Base-by-base conservation (phyloP, 2,329 filamentous ascomycete species). In the Epichloe scottii region DNA sequence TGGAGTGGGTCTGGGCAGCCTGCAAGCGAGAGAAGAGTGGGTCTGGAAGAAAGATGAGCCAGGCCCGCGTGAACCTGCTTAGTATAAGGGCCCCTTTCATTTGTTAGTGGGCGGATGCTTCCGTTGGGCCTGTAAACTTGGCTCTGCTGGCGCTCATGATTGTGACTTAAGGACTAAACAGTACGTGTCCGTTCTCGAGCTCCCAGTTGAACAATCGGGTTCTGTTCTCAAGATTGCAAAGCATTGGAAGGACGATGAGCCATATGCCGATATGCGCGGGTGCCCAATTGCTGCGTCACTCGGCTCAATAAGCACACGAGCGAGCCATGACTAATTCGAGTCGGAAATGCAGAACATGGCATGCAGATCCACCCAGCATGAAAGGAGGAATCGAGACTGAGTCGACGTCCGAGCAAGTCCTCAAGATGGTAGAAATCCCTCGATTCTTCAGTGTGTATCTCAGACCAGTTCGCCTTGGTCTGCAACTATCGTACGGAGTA, bases 31-130 rank as follows among this genome's bases (percentile, higher is more conserved):
- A 50, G 52, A 38, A 42, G 1, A 33, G 23, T 15, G 50, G 55
- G 50, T 15, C 30, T 57, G 64, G 64, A 65, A 57, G 35, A 66
- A 62, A 30, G 30, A 61, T 62, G 8, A 21, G 50, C 60, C 62
- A n/a, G 15, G 21, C 45, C 48, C 34, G 41, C 1, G 19, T 17
- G 17, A 30, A 3, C 10, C 3, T 3, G 46, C n/a, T 46, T 21
- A 10, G 5, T 6, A 30, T 30, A 4, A 30, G 7, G 26, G 12
- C 5, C 42, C 3, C 14, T 33, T 23, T 4, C 3, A 30, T n/a
- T 44, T n/a, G 21, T 14, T 48, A 26, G 47, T 51, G 48, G 51
- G 23, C 39, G 44, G 44, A 39, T 48, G 19, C 21, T 48, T 33
- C 48, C 48, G 48, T 43, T 46, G 14, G 12, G 33, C 33, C 21